Evolutionary conservation across 345 rosid species (phyloP), one percentile per base, ranked within the genome.

Genomic region (Cochlearia excelsa): DNA sequence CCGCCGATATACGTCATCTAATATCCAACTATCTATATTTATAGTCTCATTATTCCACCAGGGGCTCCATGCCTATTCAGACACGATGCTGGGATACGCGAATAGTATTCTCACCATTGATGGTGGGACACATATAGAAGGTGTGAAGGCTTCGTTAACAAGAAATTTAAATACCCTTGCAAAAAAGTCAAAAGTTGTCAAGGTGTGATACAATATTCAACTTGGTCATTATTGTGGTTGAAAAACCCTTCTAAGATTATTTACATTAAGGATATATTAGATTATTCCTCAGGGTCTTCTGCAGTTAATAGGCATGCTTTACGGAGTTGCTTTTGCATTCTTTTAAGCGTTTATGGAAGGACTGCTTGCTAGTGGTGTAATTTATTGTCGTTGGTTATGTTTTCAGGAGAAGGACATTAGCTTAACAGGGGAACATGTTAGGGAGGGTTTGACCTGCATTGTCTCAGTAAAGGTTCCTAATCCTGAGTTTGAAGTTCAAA

Each of bases 401-500:
- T 77, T 77, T 44, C 82, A 93, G 99, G 96, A 94, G 34, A 94
- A 87, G 68, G 99, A 90, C 71, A 84, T 87, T 50, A 87, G 52
- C 75, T 74, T 94, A 75, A 84, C 95, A 42, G 97, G 97, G 54
- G 97, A 94, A 67, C 97, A 94, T 73, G 97, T 94, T 10, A 77
- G 97, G 79, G 99, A 94, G 68, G 99, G 99, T 49, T 65, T 94
- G 78, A 87, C 99, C 34, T 87, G 97, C 73, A 77, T 94, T 61
- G 72, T 94, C 62, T 90, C 99, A n/a, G 96, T 94, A 62, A 90
- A 87, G 80, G 88, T 94, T 81, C 82, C 96, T 39, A 90, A 84
- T 75, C 99, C 99, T 9, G 99, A 94, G 76, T 94, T 94, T 78
- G 97, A 94, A 84, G 99, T 97, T 61, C 99, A 94, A 75, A 94